A percentile compares a stretch with the other conserved stretches of the same genome.
phyloP scores from a whole-genome alignment of 1,139 yeast genomes.

The Candida gigantensis region DNA sequence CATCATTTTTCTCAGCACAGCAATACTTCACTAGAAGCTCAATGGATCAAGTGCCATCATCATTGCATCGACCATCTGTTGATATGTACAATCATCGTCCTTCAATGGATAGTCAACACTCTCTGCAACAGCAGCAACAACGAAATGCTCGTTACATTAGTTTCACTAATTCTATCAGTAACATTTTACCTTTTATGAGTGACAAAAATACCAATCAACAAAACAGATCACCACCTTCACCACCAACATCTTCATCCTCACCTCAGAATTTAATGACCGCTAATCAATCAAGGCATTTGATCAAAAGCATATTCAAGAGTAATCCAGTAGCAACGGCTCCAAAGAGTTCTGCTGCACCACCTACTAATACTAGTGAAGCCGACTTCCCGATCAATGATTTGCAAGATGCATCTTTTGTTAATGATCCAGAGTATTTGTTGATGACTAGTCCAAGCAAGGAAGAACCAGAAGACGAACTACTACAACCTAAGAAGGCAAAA shows the following conservation, averaged over 20 bases:
- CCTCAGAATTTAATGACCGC: slow-evolving; percentile 14
- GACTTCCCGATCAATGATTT: slow-evolving; percentile 11
- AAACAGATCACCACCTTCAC: slow-evolving; percentile 27
- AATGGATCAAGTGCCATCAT: slow-evolving; percentile 34
- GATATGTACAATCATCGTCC: slow-evolving; percentile 25
- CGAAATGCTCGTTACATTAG: slow-evolving; percentile 31
- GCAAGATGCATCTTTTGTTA: slow-evolving; percentile 7
- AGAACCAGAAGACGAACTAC: slow-evolving; percentile 24
- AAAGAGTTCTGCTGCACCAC: slow-evolving; percentile 3
- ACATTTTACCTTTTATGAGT: slow-evolving; percentile 48
- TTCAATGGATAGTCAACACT: slow-evolving; percentile 21
- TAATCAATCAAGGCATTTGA: slow-evolving; percentile 35
- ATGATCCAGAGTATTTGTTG: slow-evolving; percentile 19
- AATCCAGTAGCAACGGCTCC: slow-evolving; percentile 2
- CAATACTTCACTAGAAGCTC: slow-evolving; percentile 43
- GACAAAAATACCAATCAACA: slow-evolving; percentile 27
- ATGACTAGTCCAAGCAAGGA: slow-evolving; percentile 25
- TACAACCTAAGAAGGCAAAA: slow-evolving; percentile 28
- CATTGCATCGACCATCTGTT: slow-evolving; percentile 34
- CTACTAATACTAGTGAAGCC: slow-evolving; percentile 11
- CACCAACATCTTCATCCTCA: slow-evolving; percentile 9
- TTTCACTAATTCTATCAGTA: slow-evolving; percentile 41
- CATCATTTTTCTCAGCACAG: slow-evolving; percentile 48
- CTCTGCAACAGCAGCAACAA: slow-evolving; percentile 20
- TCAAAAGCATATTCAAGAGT: slow-evolving; percentile 45